Evolutionary conservation across 2,329 filamentous ascomycete species (phyloP), one percentile per base, ranked within the genome.

Genomic region (Colletotrichum sp.): DNA sequence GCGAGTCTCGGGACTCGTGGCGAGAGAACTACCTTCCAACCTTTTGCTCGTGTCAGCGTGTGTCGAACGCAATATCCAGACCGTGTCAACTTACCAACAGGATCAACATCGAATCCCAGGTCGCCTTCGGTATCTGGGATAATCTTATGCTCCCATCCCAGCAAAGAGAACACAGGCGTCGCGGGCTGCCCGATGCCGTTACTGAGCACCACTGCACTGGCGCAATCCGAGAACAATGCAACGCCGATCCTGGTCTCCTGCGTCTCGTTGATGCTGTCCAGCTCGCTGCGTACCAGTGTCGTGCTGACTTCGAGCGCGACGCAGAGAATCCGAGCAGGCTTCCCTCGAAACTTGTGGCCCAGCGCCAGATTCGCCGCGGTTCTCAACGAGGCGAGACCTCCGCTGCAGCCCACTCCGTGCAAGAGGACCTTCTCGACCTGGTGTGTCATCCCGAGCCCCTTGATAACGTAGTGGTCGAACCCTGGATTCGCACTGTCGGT

Each of bases 401-500:
- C 92, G 43, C 89, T 89, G 79, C 92, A 94, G 15, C 92, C 92
- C 16, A 93, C 86, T 5, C 92, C 92, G 78, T 93, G 91, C 18
- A 94, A 84, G 6, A 93, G 84, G 8, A 92, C 89, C 78, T 91
- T 93, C 77, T 94, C 91, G 4, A 92, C 87, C n/a, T 83, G 83
- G 38, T 87, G 84, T n/a, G 84, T 84, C 34, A 93, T 84, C 0
- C 90, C 90, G 4, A 94, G 82, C 6, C 85, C 83, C 78, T 90
- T 90, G 66, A 88, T 88, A 29, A 93, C 90, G 75, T 86, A 92
- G 80, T 93, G 90, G 76, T 93, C 92, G 78, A 91, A 93, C 2
- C 92, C 92, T 0, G 92, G 92, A 79, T 93, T 93, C 18, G 91
- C 91, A 76, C 90, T 92, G 79, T 93, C 90, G 11, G 92, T 94